These are phyloP conservation scores for Apostasia shenzhenica DNA, from an alignment of 106 monocot genomes.

Conservation along the genomic window DNA sequence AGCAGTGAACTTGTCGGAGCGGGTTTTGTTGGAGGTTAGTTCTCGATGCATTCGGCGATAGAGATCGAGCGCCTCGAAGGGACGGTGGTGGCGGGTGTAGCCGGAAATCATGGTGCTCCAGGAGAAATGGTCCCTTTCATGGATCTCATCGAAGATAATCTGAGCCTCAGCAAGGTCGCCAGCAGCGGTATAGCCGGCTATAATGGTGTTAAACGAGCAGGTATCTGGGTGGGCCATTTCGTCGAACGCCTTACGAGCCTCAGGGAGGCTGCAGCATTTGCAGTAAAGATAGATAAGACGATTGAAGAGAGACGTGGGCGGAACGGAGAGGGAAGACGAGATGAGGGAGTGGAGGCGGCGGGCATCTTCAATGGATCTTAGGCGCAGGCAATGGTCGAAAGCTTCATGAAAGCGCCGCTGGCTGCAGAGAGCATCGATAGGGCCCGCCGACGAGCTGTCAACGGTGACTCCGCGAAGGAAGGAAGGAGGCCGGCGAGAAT, in stretches of 20 bases:
- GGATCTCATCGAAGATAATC: constrained; percentile 11
- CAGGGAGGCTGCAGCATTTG: constrained; percentile 6
- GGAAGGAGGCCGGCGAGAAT: not conserved
- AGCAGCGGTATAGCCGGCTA: constrained; percentile 10
- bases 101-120: constrained; percentile 18
- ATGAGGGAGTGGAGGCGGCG: constrained; percentile 15
- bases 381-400: constrained; percentile 13
- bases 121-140: constrained; percentile 15
- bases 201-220: constrained; percentile 19
- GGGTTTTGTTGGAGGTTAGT: not conserved
- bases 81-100: constrained; percentile 3
- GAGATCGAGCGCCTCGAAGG: constrained; percentile 6
- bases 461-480: not conserved
- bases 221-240: constrained; percentile 11
- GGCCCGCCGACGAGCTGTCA: not conserved
- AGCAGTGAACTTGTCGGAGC: constrained; percentile 6
- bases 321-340: not conserved
- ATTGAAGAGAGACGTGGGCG: not conserved
- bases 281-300: constrained; percentile 16
- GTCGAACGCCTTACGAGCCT: constrained; percentile 15
- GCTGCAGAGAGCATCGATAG: constrained; percentile 2
- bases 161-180: constrained; percentile 11
- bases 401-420: constrained; percentile 14
- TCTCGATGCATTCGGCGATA: constrained; percentile 11
- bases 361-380: constrained; percentile 6